Evolutionary conservation across 768 basidiomycete species (phyloP), one percentile per base, ranked within the genome.

Genomic region (Sporobolomyces roseus): DNA sequence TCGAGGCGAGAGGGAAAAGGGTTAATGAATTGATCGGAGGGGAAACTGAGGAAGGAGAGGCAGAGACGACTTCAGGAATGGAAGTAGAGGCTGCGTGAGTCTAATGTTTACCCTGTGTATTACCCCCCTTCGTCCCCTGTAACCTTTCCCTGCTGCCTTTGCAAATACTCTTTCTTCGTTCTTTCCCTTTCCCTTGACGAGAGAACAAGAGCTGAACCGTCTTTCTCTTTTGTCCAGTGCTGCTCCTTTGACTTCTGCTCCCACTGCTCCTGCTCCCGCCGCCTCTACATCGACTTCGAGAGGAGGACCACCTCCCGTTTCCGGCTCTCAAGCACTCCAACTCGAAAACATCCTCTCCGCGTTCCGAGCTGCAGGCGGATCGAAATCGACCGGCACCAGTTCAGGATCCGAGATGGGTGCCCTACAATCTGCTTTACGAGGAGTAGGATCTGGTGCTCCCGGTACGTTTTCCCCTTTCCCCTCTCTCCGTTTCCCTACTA

Each of bases 11-110:
- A 12, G 48, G 48, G 0, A 23, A 33, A 14, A 50, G 46, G 48
- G 66, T 76, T 27, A 76, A 76, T 58, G 65, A 66, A 45, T 53
- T 76, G 17, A 75, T 76, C 29, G 73, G 73, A 2, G 68, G 53
- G 12, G 60, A 54, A n/a, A 64, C 61, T 2, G 48, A 4, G n/a
- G 5, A 8, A 14, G 35, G 36, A 36, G 38, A 23, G 10, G 55
- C 5, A 25, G 53, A n/a, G 9, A 23, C 13, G 16, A 41, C 7
- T 23, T 50, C 29, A 16, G 50, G 23, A 13, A 65, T 63, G 70
- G 54, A 66, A 32, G 64, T 66, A 36, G 62, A 67, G 59, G 58
- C 54, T 55, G 54, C 63, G 63, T 70, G 68, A 65, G 63, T 63
- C 5, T 48, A 2, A n/a, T 17, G 10, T 16, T 25, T 21, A 21